Conservation (phyloP, 176 grass and related monocot genomes). For the Tillandsia fasciculata region DNA sequence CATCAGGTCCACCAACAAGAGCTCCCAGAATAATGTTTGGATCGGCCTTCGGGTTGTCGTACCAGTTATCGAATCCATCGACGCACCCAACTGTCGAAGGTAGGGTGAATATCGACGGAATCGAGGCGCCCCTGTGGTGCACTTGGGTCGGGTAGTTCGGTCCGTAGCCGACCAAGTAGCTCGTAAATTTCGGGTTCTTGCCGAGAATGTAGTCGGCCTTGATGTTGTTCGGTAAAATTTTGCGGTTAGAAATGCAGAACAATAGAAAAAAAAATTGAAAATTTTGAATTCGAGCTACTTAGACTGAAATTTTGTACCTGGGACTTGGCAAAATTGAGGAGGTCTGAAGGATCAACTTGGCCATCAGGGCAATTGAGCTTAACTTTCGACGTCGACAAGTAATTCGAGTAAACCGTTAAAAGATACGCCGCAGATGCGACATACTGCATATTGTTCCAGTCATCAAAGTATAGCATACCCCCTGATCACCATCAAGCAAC, state of each 20-base stretch:
- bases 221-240: conserved; percentile 1
- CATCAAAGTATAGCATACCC: conserved; percentile 56
- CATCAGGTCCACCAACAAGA: conserved; percentile 70
- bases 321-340: conserved; percentile 46
- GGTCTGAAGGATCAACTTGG: conserved; percentile 40
- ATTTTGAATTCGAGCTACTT: background rate
- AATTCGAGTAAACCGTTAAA: conserved; percentile 63
- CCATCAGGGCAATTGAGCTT: conserved; percentile 57
- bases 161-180: conserved; percentile 81
- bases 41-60: conserved; percentile 43
- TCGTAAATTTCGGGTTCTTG: conserved; percentile 67
- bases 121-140: conserved; percentile 88
- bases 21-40: conserved; percentile 66
- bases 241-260: no score
- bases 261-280: background rate
- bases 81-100: conserved; percentile 40
- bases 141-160: conserved; percentile 46
- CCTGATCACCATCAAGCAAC: conserved; percentile 18
- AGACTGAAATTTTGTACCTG: conserved; percentile 26
- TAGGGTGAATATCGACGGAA: conserved; percentile 40
- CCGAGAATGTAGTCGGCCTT: conserved; percentile 77
- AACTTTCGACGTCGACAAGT: conserved; percentile 30
- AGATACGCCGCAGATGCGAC: conserved; percentile 61
- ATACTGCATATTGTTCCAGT: conserved; percentile 97
- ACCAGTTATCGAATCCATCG: conserved; percentile 78